A percentile compares a stretch with the other conserved stretches of the same genome.
phyloP scores from a whole-genome alignment of 2,329 filamentous ascomycete species.

The Aspergillus versicolor region DNA sequence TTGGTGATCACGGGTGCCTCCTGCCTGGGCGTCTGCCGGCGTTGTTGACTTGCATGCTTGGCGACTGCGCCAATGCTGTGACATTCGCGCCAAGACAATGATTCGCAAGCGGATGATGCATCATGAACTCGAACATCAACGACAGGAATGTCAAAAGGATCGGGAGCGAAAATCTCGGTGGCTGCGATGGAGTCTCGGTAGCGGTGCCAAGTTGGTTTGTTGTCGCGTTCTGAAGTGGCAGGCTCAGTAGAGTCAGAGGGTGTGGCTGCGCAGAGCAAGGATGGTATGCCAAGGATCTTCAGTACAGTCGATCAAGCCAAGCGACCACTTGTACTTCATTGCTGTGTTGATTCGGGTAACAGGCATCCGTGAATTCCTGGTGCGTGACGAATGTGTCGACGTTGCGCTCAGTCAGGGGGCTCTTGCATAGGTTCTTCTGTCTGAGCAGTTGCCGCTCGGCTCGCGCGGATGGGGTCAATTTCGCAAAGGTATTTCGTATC shows the following conservation, averaged over 20 bases:
- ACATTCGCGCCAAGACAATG: constrained; percentile 25
- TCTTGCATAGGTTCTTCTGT: constrained; percentile 36
- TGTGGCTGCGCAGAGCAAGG: not conserved
- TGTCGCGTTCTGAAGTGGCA: not conserved
- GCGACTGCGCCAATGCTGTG: constrained; percentile 18
- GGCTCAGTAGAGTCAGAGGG: not conserved
- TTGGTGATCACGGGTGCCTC: not conserved
- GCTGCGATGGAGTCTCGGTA: constrained; percentile 9
- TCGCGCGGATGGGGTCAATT: constrained; percentile 31
- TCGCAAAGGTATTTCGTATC: constrained; percentile 36
- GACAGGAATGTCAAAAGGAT: constrained; percentile 5
- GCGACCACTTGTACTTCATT: constrained; percentile 69
- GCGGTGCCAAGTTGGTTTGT: not conserved
- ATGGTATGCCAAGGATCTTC: constrained; percentile 29
- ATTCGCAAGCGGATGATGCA: constrained; percentile 8
- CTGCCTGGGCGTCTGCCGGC: not conserved
- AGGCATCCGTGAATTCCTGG: constrained; percentile 51
- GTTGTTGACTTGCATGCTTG: constrained; percentile 17
- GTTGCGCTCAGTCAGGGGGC: constrained; percentile 37
- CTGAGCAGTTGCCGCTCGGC: constrained; percentile 37
- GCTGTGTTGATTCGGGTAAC: constrained; percentile 55
- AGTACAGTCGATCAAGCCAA: constrained; percentile 72
- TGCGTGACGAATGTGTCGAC: constrained; percentile 35
- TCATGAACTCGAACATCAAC: not conserved
- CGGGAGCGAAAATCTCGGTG: constrained; percentile 20